Evolutionary conservation across 257 asterid species (phyloP).

Genomic region (Leonotis leonurus): DNA sequence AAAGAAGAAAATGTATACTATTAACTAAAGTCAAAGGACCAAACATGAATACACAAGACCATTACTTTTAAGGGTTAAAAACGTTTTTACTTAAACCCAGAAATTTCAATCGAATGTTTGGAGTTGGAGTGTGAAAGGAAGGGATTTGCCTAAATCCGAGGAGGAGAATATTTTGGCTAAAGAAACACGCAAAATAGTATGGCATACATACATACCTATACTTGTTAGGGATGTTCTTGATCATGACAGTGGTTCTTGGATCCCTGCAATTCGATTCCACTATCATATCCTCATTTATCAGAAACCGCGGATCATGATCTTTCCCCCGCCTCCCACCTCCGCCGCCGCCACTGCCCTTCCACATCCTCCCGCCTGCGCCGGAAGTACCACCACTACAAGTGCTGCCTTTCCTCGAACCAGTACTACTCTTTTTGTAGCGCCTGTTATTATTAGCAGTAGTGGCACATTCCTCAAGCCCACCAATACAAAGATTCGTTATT

Average conservation of each 20-base stretch:
- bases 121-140: too few relatives aligned
- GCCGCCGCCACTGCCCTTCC: slow-evolving; percentile 32
- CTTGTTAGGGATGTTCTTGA: slow-evolving; percentile 97
- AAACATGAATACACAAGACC: neutral
- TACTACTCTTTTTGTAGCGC: slow-evolving; percentile 14
- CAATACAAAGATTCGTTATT: slow-evolving; percentile 23
- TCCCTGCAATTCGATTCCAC: slow-evolving; percentile 58
- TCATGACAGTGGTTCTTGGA: slow-evolving; percentile 89
- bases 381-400: slow-evolving; percentile 3
- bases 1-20: too few relatives aligned
- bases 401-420: slow-evolving; percentile 20
- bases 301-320: slow-evolving; percentile 68
- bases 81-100: too few relatives aligned
- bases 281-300: slow-evolving; percentile 57
- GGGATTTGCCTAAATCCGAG: too few relatives aligned
- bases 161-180: slow-evolving; percentile 32
- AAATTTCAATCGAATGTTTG: neutral
- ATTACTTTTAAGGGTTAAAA: neutral
- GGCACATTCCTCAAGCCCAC: slow-evolving; percentile 19
- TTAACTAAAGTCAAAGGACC: slow-evolving; percentile 1
- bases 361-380: slow-evolving; percentile 21
- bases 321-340: slow-evolving; percentile 31
- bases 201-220: slow-evolving; percentile 82
- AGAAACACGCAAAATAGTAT: slow-evolving; percentile 23
- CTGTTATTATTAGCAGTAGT: neutral